Conservation (phyloP, 441 rosid species). For the Pelargonium exstipulatum region DNA sequence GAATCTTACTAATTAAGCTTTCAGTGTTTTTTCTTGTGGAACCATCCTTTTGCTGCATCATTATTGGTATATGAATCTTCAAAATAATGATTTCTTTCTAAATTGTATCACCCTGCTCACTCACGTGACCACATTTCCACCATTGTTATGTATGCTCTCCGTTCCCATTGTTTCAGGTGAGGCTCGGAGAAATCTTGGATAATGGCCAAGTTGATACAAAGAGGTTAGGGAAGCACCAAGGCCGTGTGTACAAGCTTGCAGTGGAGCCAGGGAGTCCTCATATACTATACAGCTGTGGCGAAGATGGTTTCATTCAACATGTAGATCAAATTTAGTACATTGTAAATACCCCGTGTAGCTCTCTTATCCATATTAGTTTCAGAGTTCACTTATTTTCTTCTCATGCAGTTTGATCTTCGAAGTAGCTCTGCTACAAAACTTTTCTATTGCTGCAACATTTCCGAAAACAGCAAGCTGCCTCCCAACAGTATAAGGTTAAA, state of each 20-base stretch:
- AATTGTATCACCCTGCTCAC: not conserved
- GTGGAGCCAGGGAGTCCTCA: slow-evolving; percentile 70
- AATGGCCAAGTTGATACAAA: slow-evolving; percentile 45
- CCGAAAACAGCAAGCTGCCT: slow-evolving; percentile 37
- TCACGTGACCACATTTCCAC: not conserved
- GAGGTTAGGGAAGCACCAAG: slow-evolving; percentile 52
- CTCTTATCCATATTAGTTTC: slow-evolving; percentile 11
- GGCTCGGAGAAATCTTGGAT: slow-evolving; percentile 52
- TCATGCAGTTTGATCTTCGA: slow-evolving; percentile 61
- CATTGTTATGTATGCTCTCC: not conserved
- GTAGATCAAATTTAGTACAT: slow-evolving; percentile 35
- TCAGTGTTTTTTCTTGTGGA: not conserved
- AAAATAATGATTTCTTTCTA: not conserved
- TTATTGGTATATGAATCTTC: not conserved
- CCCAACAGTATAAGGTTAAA: slow-evolving; percentile 37
- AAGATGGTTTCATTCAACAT: slow-evolving; percentile 70
- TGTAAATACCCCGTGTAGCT: not conserved
- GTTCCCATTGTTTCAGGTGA: slow-evolving; percentile 33
- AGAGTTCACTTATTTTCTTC: slow-evolving; percentile 12
- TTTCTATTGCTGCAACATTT: slow-evolving; percentile 41
- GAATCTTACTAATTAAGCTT: not conserved
- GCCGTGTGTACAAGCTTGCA: slow-evolving; percentile 52
- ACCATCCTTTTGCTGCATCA: not conserved
- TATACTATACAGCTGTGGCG: slow-evolving; percentile 59
- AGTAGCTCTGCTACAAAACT: slow-evolving; percentile 37